Conservation (phyloP, 371 early-diverging fungal species). For the Rhizopus microsporus region DNA sequence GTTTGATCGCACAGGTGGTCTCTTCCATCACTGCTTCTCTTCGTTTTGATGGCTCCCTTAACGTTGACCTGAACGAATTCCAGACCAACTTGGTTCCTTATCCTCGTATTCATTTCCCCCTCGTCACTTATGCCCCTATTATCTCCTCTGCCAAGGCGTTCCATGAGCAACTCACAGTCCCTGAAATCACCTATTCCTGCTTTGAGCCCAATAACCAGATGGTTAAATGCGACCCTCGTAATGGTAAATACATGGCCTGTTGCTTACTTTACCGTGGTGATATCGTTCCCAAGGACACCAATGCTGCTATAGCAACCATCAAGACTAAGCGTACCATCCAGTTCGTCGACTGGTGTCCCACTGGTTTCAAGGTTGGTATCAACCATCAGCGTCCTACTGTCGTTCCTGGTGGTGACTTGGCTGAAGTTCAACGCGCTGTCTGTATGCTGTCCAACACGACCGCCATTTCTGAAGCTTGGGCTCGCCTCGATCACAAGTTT, state of each 20-base stretch:
- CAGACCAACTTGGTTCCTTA: conserved; percentile 95
- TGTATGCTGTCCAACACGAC: conserved; percentile 94
- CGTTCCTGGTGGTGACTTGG: conserved; percentile 84
- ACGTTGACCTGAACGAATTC: conserved; percentile 95
- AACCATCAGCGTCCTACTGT: conserved; percentile 86
- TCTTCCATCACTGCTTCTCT: conserved; percentile 98
- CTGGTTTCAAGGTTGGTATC: conserved; percentile 98
- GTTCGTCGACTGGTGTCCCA: conserved; percentile 99
- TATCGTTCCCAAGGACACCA: conserved; percentile 82
- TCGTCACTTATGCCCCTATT: conserved; percentile 94
- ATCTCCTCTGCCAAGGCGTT: conserved; percentile 84
- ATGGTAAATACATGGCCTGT: conserved; percentile 95
- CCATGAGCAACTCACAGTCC: conserved; percentile 86
- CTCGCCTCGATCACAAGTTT: conserved; percentile 90
- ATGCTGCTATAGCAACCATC: conserved; percentile 82
- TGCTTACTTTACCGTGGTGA: conserved; percentile 93
- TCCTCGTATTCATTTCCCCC: conserved; percentile 97
- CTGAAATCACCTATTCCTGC: conserved; percentile 87
- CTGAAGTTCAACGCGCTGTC: conserved; percentile 86
- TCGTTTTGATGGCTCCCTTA: conserved; percentile 94
- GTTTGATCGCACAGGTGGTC: conserved; percentile 99
- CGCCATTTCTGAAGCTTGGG: conserved; percentile 95
- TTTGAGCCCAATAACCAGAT: conserved; percentile 93
- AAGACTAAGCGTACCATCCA: conserved; percentile 88
- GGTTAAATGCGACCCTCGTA: conserved; percentile 92